Conservation (phyloP, 2,329 filamentous ascomycete species). For the Aspergillus tamarii region DNA sequence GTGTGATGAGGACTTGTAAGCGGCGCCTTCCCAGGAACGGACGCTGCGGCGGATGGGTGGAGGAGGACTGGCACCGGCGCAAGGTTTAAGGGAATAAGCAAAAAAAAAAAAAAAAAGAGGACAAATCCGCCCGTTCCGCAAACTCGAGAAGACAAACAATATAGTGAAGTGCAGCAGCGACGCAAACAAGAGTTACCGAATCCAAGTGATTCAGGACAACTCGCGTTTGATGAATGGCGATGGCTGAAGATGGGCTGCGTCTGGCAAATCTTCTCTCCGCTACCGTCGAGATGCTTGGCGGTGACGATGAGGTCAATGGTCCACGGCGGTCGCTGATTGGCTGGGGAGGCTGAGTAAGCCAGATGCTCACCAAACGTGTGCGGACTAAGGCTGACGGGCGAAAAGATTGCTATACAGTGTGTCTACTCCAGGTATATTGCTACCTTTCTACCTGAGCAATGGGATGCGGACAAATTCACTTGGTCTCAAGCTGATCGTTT, state of each 20-base stretch:
- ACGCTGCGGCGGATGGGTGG: background rate
- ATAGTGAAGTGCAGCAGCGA: background rate
- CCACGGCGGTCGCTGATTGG: conserved; percentile 22
- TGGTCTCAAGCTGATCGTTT: background rate
- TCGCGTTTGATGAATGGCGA: conserved; percentile 12
- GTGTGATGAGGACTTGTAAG: background rate
- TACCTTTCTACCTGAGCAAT: background rate
- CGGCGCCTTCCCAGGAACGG: background rate
- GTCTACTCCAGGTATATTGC: background rate
- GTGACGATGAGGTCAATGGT: conserved; percentile 32
- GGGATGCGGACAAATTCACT: background rate
- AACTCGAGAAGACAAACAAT: background rate
- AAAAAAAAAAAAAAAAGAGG: background rate
- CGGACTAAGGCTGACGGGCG: background rate
- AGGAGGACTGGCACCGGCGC: conserved; percentile 2
- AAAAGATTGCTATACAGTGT: background rate
- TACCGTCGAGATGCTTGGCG: conserved; percentile 22
- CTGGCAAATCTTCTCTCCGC: conserved; percentile 19
- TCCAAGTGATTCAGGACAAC: background rate
- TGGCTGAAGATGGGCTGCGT: conserved; percentile 11
- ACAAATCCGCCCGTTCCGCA: background rate
- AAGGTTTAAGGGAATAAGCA: background rate
- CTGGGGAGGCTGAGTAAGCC: conserved; percentile 24
- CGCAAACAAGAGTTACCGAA: background rate
- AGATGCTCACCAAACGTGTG: conserved; percentile 7